phyloP scores from a whole-genome alignment of 257 asterid species.

The Solanum chmielewskii region DNA sequence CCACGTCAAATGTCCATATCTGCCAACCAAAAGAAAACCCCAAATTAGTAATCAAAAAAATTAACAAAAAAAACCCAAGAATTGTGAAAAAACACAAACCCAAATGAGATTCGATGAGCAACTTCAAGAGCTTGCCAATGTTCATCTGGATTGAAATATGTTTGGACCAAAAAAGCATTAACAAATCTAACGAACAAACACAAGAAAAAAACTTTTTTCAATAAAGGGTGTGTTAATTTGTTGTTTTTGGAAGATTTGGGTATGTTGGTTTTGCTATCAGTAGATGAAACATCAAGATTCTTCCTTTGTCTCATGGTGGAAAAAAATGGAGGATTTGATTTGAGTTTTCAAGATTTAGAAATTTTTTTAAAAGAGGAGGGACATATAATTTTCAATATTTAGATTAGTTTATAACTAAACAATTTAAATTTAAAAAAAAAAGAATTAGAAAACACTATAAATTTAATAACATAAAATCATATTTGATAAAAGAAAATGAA shows the following conservation, averaged over 20 bases:
- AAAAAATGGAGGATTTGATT: neutral
- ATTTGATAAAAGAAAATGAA: too few relatives aligned
- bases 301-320: conserved; percentile 34
- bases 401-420: too few relatives aligned
- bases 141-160: conserved; percentile 96
- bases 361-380: neutral
- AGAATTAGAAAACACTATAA: neutral
- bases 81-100: conserved; percentile 21
- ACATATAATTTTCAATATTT: too few relatives aligned
- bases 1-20: conserved; percentile 86
- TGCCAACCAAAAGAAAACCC: conserved; percentile 3
- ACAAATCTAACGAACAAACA: conserved; percentile 30
- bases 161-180: conserved; percentile 67
- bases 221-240: neutral
- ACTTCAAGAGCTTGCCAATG: conserved; percentile 95
- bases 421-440: too few relatives aligned
- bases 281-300: neutral
- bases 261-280: neutral
- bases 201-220: conserved; percentile 25
- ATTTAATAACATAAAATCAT: neutral
- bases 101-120: conserved; percentile 62
- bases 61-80: neutral
- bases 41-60: neutral
- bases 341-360: neutral
- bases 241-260: neutral